A percentile compares a stretch with the other conserved stretches of the same genome.
Evolutionary conservation across 2,329 filamentous ascomycete genomes (phyloP).

Genomic region (Epichloe uncinata): DNA sequence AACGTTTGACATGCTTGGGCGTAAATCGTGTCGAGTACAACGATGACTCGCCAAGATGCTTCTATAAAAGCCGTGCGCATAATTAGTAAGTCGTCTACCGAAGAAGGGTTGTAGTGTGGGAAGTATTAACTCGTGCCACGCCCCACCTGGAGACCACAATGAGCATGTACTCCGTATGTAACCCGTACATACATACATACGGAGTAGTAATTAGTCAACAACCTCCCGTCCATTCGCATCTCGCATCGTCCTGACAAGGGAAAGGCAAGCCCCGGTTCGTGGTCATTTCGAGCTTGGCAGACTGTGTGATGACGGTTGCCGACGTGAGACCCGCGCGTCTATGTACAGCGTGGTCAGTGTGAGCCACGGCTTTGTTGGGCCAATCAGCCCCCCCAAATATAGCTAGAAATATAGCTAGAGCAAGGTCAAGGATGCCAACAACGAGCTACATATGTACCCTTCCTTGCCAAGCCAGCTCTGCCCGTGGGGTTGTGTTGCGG

Average conservation of each 20-base stretch:
- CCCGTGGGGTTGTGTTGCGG: background rate
- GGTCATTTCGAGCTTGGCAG: background rate
- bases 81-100: no score
- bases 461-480: background rate
- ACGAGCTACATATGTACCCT: background rate
- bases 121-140: no score
- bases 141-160: no score
- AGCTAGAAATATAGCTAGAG: no score
- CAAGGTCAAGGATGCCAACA: background rate
- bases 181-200: no score
- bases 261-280: background rate
- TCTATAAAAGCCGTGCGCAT: no score
- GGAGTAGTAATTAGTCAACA: no score
- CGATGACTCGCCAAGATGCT: no score
- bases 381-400: background rate
- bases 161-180: no score
- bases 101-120: no score
- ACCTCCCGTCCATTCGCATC: background rate
- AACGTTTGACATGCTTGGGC: no score
- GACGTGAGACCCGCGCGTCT: background rate
- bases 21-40: no score
- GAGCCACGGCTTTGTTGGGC: background rate
- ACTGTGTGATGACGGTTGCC: background rate
- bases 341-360: background rate
- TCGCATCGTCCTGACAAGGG: background rate